phyloP scores from a whole-genome alignment of 352 stramenopile species.

The Pythium scleroteichum region DNA sequence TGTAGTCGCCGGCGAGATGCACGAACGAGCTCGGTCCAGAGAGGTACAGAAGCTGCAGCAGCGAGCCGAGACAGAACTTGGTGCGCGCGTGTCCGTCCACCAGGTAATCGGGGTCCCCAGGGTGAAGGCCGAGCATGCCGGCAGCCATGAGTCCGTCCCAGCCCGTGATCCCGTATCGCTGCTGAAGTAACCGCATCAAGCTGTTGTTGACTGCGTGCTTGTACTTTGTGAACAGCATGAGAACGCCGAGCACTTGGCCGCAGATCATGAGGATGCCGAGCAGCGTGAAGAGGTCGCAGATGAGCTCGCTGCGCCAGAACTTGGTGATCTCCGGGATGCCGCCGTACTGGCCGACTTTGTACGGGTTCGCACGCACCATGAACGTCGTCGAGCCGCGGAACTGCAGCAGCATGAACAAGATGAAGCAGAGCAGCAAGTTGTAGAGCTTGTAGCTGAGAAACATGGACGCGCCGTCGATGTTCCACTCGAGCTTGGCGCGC shows the following conservation, averaged over 20 bases:
- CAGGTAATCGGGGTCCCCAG: background rate
- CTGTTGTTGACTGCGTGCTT: conserved; percentile 22
- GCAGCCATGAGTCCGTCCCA: conserved; percentile 41
- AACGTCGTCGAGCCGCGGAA: conserved; percentile 25
- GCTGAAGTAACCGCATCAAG: conserved; percentile 28
- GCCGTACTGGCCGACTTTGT: conserved; percentile 26
- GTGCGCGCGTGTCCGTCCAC: conserved; percentile 10
- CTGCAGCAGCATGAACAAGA: conserved; percentile 26
- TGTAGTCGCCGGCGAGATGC: conserved; percentile 25
- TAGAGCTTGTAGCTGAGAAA: conserved; percentile 41
- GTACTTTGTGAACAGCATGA: conserved; percentile 22
- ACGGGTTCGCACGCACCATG: conserved; percentile 15
- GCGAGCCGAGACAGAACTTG: conserved; percentile 18
- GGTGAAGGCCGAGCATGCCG: conserved; percentile 39
- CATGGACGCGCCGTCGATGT: conserved; percentile 28
- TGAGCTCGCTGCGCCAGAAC: conserved; percentile 38
- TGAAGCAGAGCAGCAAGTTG: conserved; percentile 23
- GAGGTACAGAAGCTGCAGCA: conserved; percentile 30
- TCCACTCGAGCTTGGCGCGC: conserved; percentile 14
- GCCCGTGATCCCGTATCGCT: conserved; percentile 35
- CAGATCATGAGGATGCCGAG: conserved; percentile 3
- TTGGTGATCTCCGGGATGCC: conserved; percentile 16
- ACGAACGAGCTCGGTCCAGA: conserved; percentile 31
- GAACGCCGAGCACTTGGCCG: conserved; percentile 11
- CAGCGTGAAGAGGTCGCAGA: conserved; percentile 26